phyloP scores from a whole-genome alignment of 2,329 filamentous ascomycete genomes.

The Metarhizium brunneum region DNA sequence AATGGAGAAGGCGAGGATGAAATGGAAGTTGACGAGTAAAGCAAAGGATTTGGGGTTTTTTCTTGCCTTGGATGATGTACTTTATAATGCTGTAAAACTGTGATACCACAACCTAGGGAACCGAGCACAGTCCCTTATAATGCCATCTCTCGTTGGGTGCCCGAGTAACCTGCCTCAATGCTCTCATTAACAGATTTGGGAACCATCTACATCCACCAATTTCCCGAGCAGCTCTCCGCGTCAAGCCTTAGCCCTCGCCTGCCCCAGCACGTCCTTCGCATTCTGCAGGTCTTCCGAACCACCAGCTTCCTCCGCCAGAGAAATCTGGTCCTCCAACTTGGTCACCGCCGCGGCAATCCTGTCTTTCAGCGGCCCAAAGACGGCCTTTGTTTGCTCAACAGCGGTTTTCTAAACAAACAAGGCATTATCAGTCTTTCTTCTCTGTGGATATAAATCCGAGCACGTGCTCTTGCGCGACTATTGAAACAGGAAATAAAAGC shows the following conservation, averaged over 20 bases:
- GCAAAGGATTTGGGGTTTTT: background rate
- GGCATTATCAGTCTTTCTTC: background rate
- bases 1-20: conserved; percentile 30
- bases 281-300: conserved; percentile 41
- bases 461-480: background rate
- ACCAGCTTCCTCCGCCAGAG: conserved; percentile 38
- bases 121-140: background rate
- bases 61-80: background rate
- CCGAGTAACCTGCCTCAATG: background rate
- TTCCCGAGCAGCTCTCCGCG: too few species aligned
- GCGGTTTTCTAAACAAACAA: conserved; percentile 54
- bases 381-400: conserved; percentile 76
- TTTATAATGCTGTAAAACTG: background rate
- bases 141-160: background rate
- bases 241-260: conserved; percentile 30
- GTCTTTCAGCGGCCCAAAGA: conserved; percentile 63
- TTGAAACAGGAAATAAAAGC: background rate
- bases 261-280: conserved; percentile 43
- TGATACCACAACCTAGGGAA: background rate
- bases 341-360: conserved; percentile 64
- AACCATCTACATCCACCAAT: background rate
- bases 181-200: background rate
- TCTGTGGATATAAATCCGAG: background rate
- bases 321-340: conserved; percentile 66
- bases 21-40: conserved; percentile 54